These are phyloP conservation scores for Dujonia santamariae DNA, from an alignment of 1,139 yeast genomes.

Conservation along the genomic window DNA sequence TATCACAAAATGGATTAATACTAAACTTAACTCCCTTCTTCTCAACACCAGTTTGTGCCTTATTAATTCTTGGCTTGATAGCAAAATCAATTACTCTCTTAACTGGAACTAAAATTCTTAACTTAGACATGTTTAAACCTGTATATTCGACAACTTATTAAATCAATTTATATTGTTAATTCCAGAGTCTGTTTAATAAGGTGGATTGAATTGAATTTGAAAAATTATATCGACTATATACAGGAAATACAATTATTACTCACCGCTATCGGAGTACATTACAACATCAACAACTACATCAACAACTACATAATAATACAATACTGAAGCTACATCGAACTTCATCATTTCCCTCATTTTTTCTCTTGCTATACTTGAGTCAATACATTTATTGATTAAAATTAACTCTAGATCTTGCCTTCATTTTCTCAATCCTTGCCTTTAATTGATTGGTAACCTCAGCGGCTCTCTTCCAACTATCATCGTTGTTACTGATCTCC, in stretches of 20 bases:
- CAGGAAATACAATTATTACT: too few species aligned
- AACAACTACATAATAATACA: too few species aligned
- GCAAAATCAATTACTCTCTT: conserved; percentile 95
- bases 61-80: conserved; percentile 87
- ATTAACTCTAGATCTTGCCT: conserved; percentile 50
- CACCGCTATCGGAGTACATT: too few species aligned
- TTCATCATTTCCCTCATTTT: too few species aligned
- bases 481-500: conserved; percentile 50
- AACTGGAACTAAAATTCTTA: conserved; percentile 86
- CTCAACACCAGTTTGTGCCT: conserved; percentile 81
- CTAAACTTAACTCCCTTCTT: conserved; percentile 89
- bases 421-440: conserved; percentile 88
- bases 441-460: conserved; percentile 83
- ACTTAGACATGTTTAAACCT: conserved; percentile 28
- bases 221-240: too few species aligned
- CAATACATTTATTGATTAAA: conserved; percentile 2
- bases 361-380: background rate
- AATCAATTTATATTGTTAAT: background rate
- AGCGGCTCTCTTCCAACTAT: conserved; percentile 86
- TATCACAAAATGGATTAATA: conserved; percentile 96
- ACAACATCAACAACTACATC: too few species aligned
- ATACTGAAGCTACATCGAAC: too few species aligned
- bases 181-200: background rate
- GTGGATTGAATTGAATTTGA: too few species aligned
- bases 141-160: too few species aligned